phyloP scores from a whole-genome alignment of 768 basidiomycete genomes.

The Leccinum arenicola region DNA sequence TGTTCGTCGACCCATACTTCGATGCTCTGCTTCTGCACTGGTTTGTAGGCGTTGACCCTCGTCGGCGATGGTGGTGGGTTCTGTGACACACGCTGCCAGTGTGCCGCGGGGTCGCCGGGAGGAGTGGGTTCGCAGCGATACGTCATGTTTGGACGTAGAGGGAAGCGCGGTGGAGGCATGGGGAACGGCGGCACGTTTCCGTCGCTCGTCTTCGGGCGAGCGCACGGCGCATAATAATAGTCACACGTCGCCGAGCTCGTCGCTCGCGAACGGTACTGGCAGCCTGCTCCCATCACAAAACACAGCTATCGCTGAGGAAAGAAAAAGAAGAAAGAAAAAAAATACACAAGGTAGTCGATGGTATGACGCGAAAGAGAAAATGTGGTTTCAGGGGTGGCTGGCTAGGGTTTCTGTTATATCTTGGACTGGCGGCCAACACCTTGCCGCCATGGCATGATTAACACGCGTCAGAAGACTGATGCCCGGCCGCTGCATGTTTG shows the following conservation, averaged over 20 bases:
- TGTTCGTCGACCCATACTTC: slow-evolving; percentile 67
- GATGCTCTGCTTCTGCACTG: slow-evolving; percentile 47
- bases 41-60: slow-evolving; percentile 39
- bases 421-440: slow-evolving; percentile 27
- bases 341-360: slow-evolving; percentile 1
- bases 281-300: slow-evolving; percentile 28
- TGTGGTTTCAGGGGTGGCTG: slow-evolving; percentile 16
- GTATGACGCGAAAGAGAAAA: slow-evolving; percentile 10
- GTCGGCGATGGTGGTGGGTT: slow-evolving; percentile 7
- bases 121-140: slow-evolving; percentile 16
- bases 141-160: slow-evolving; percentile 18
- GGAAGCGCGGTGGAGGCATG: slow-evolving; percentile 18
- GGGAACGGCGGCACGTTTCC: slow-evolving; percentile 7
- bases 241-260: slow-evolving; percentile 20
- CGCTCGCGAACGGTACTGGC: slow-evolving; percentile 27
- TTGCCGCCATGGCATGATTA: slow-evolving; percentile 28
- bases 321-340: not conserved
- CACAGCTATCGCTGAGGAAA: slow-evolving; percentile 4
- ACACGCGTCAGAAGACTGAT: slow-evolving; percentile 25
- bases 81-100: slow-evolving; percentile 31
- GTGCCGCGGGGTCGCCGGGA: slow-evolving; percentile 11
- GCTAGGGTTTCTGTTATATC: slow-evolving; percentile 28
- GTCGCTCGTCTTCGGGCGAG: slow-evolving; percentile 25
- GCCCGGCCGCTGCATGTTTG: slow-evolving; percentile 21
- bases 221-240: slow-evolving; percentile 12